Conservation (phyloP, 768 basidiomycete species). For the Goffeauzyma gilvescens region DNA sequence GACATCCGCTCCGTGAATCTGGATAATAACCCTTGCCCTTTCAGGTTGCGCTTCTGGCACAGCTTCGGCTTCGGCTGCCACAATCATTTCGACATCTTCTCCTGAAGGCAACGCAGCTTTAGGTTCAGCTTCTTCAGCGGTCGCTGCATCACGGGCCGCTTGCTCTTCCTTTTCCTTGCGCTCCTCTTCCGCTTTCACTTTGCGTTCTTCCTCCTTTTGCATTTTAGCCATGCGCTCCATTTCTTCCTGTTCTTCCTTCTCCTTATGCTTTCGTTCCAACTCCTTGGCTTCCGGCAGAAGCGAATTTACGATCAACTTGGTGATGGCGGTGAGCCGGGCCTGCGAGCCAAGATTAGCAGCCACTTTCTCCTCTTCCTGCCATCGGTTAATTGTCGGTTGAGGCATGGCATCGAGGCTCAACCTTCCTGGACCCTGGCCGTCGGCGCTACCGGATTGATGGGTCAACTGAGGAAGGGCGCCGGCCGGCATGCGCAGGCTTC, state of each 20-base stretch:
- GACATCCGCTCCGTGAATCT: conserved; percentile 76
- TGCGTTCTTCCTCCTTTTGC: conserved; percentile 36
- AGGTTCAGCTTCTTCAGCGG: conserved; percentile 10
- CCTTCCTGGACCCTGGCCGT: too few relatives aligned
- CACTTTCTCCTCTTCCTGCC: conserved; percentile 73
- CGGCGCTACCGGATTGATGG: too few relatives aligned
- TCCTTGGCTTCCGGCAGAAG: conserved; percentile 57
- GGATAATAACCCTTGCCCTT: conserved; percentile 52
- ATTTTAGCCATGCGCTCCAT: conserved; percentile 28
- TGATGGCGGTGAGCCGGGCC: conserved; percentile 48
- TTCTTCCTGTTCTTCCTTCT: conserved; percentile 17
- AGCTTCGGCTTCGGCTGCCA: conserved; percentile 2
- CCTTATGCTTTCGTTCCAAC: background rate
- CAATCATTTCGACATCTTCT: too few relatives aligned
- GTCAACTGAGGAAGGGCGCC: too few relatives aligned
- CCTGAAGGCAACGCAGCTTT: too few relatives aligned
- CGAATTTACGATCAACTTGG: conserved; percentile 51
- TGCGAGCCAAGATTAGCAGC: conserved; percentile 54
- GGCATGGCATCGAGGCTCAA: conserved; percentile 47
- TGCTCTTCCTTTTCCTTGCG: conserved; percentile 6
- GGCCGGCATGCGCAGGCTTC: too few relatives aligned
- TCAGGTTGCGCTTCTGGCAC: background rate
- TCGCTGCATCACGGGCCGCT: conserved; percentile 4
- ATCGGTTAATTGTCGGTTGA: conserved; percentile 61
- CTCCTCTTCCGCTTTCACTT: conserved; percentile 21